Evolutionary conservation across 352 stramenopile species (phyloP), one percentile per base, ranked within the genome.

Genomic region (Pilasporangium apinafurcum): DNA sequence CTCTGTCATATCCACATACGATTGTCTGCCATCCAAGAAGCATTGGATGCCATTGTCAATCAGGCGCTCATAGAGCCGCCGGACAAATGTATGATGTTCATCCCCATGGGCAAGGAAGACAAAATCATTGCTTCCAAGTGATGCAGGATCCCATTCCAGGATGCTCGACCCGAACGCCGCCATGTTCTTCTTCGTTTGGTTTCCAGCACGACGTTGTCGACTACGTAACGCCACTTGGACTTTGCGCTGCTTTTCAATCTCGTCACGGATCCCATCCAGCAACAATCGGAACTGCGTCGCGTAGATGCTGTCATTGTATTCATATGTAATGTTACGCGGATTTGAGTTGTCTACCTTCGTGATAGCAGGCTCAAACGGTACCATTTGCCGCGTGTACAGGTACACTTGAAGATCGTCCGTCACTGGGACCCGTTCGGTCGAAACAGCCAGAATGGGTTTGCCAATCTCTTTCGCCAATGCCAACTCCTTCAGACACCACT

Each of bases 371-470:
- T 89, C 75, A 37, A 92, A 92, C 27, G 79, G 77, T 24, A 92
- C 68, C 55, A 92, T 89, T 48, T 89, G 76, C 3, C 80, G 74
- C 25, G 80, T 88, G 60, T 88, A 88, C 20, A 92, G 65, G 56
- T 92, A 92, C 51, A 88, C 76, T 41, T 92, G 76, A 54, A 92
- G 68, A 39, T 92, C 76, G 9, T 89, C 75, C 10, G 64, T 78
- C 18, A 89, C 64, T 3, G 51, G 29, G 6, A 58, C 69, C 42
- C 56, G 57, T 44, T 92, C 77, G 0, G 74, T 70, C 14, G 74
- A 89, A 1, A 86, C 59, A 8, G 79, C 74, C 28, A 87, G 71
- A 36, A 87, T 86, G 6, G 72, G 74, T 43, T 62, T 86, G 12
- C 68, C 63, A 16, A 67, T 55, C 38, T 85, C 68, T 50, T 90